These are phyloP conservation scores for Stereocaulon alpinum DNA, from an alignment of 495 filamentous ascomycete genomes.

Conservation along the genomic window DNA sequence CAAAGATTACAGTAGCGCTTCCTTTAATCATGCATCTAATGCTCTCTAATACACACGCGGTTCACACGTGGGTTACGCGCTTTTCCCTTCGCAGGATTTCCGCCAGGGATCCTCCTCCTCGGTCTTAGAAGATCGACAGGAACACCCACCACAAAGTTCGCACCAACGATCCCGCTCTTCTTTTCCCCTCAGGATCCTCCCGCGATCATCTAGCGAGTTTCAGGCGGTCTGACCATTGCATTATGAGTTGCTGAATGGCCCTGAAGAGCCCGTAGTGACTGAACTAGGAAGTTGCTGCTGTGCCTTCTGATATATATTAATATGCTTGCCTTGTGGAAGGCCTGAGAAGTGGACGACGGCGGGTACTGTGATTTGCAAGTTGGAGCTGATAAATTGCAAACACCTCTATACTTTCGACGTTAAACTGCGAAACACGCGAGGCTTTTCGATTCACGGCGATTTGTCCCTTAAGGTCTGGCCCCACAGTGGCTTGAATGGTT, in stretches of 20 bases:
- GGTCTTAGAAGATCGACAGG: not conserved
- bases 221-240: not conserved
- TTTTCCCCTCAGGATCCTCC: not conserved
- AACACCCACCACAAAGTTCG: not conserved
- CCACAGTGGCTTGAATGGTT: not conserved
- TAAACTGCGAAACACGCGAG: not conserved
- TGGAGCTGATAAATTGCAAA: too few relatives aligned
- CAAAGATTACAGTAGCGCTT: too few relatives aligned
- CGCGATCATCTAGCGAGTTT: slow-evolving; percentile 4
- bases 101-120: not conserved
- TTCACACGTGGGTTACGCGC: not conserved
- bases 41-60: not conserved
- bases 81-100: not conserved
- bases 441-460: not conserved
- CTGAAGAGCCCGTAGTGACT: not conserved
- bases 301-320: too few relatives aligned
- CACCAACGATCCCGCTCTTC: not conserved
- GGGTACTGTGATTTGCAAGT: too few relatives aligned
- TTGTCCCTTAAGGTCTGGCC: not conserved
- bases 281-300: not conserved
- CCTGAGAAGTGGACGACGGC: not conserved
- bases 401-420: not conserved
- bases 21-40: not conserved
- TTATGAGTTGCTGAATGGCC: not conserved
- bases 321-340: not conserved